These are phyloP conservation scores for Arthrobotrys conoides DNA, from an alignment of 2,329 filamentous ascomycete genomes.

Conservation along the genomic window DNA sequence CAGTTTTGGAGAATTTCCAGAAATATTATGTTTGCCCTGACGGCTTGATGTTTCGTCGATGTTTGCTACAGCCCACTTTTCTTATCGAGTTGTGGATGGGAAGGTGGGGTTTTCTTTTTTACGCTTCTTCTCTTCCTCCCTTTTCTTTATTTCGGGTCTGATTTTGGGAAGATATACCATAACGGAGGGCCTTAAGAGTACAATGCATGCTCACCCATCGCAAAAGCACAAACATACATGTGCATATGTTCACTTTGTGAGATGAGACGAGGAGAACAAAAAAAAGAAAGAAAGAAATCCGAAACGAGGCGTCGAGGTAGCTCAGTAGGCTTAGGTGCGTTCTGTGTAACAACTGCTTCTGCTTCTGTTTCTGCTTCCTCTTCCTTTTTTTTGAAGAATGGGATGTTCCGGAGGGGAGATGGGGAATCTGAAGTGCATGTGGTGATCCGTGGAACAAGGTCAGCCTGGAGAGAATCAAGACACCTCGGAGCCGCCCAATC, in stretches of 20 bases:
- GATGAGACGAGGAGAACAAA: conserved; percentile 42
- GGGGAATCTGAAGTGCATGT: conserved; percentile 35
- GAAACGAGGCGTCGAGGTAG: conserved; percentile 57
- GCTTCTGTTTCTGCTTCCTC: neutral
- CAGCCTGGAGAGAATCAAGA: neutral
- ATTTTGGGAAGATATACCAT: neutral
- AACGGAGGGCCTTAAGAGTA: neutral
- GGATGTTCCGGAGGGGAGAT: conserved; percentile 15
- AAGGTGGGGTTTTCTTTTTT: conserved; percentile 10
- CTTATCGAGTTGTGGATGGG: neutral
- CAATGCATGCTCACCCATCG: conserved; percentile 4
- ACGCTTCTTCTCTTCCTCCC: too few relatives aligned
- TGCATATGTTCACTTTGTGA: conserved; percentile 9
- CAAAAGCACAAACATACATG: conserved; percentile 15
- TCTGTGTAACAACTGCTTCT: conserved; percentile 43
- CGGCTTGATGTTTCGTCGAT: conserved; percentile 25
- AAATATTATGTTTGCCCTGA: conserved; percentile 51
- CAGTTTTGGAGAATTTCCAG: conserved; percentile 37
- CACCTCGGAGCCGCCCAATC: too few relatives aligned
- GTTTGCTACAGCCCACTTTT: conserved; percentile 32
- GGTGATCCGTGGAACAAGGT: conserved; percentile 19
- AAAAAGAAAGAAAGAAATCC: conserved; percentile 28
- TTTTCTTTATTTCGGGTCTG: too few relatives aligned
- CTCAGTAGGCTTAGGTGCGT: conserved; percentile 45
- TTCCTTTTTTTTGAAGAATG: neutral